Evolutionary conservation across 768 basidiomycete species (phyloP), one percentile per base, ranked within the genome.

Genomic region (Boletellus emodensis): DNA sequence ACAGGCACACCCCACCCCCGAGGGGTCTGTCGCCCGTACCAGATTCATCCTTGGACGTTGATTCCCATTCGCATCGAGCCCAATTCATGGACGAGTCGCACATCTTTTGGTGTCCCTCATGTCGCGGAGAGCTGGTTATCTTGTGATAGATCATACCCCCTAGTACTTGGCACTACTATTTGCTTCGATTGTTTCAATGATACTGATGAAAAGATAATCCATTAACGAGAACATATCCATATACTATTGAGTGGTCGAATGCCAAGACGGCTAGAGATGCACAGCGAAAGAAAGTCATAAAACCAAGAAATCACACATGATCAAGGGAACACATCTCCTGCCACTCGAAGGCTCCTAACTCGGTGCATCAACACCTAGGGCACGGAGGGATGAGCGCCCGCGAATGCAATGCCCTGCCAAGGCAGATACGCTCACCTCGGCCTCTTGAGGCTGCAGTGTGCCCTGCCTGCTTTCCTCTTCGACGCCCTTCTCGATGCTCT

Each of bases 1-100:
- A 70, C 14, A 68, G 72, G 34, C 72, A 71, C 30, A 74, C 80
- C 2, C 70, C 76, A 11, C 82, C 81, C 4, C 81, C 81, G 17
- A 72, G 83, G 44, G 73, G 76, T 13, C 69, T 83, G 46, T 84
- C 84, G 34, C 79, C 79, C 20, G 75, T 79, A 28, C 77, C 77
- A 26, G 68, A 67, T 32, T 32, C 54, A 0, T 3, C 37, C 17
- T 59, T 59, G 0, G 56, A 62, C 15, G 62, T 58, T 1, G 60
- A 64, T 17, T 34, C 54, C 1, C 35, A 52, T 15, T 40, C 60
- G 1, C 55, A 55, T 39, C 81, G 84, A 45, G 77, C 86, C 3
- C 88, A 90, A 61, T 92, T 91, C 63, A 71, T 91, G 71, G 90
- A 93, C 60, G 90, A 92, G 58, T 83, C 89, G 24, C 90, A 92